Conservation (phyloP, 495 filamentous ascomycete genomes). For the Podospora sp. region DNA sequence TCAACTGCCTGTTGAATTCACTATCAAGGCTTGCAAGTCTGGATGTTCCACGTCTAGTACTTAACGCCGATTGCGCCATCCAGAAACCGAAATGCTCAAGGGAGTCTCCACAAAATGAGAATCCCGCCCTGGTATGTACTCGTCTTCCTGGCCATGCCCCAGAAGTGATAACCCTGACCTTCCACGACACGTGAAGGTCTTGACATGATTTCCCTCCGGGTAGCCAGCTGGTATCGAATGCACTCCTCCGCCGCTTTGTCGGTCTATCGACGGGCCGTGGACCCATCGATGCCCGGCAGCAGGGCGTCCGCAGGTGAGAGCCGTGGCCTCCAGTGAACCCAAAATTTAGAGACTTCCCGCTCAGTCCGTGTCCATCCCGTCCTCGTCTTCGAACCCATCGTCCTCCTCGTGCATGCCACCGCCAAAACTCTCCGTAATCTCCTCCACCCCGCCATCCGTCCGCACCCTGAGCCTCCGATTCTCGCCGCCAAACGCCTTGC, state of each 20-base stretch:
- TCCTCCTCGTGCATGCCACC: constrained; percentile 28
- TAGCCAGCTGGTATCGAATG: background rate
- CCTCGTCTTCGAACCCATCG: constrained; percentile 49
- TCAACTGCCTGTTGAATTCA: background rate
- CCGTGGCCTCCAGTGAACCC: background rate
- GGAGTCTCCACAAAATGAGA: background rate
- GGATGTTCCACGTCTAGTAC: constrained; percentile 24
- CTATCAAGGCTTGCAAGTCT: constrained; percentile 13
- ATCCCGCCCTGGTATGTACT: constrained; percentile 4
- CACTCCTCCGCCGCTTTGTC: background rate
- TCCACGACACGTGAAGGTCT: background rate
- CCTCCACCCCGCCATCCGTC: constrained; percentile 68
- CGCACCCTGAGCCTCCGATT: constrained; percentile 63
- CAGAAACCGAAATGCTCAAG: constrained; percentile 24
- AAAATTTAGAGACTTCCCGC: constrained; percentile 15
- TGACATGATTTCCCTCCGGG: background rate
- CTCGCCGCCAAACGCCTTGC: constrained; percentile 60
- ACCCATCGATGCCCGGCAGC: constrained; percentile 1
- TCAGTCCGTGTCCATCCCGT: constrained; percentile 72
- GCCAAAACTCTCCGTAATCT: constrained; percentile 41
- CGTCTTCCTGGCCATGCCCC: background rate
- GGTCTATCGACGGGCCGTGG: background rate
- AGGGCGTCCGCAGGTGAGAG: background rate
- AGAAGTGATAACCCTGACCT: background rate
- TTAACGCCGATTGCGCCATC: constrained; percentile 33